These are phyloP conservation scores for Gnomoniopsis sp. DNA, from an alignment of 2,329 filamentous ascomycete species.

Conservation along the genomic window DNA sequence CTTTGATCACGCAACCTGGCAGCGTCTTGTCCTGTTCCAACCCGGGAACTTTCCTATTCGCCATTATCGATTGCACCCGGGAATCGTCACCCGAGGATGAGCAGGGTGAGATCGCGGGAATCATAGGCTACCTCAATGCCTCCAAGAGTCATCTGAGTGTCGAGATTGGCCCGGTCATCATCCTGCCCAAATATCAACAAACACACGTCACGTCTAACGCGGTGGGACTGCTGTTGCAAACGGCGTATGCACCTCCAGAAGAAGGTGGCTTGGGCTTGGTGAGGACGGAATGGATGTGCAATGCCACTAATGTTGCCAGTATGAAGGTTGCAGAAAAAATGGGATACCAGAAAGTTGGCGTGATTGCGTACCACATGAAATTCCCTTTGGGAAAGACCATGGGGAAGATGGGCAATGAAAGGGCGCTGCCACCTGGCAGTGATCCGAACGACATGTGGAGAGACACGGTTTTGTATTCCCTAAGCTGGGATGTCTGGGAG, in stretches of 20 bases:
- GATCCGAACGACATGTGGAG: constrained; percentile 25
- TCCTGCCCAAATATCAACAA: constrained; percentile 30
- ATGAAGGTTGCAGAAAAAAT: constrained; percentile 29
- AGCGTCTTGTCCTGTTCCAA: constrained; percentile 5
- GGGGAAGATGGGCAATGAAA: constrained; percentile 25
- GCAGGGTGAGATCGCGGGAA: constrained; percentile 28
- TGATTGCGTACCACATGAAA: constrained; percentile 28
- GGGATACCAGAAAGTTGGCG: constrained; percentile 30
- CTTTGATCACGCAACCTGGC: constrained; percentile 13
- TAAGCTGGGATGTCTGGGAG: constrained; percentile 30
- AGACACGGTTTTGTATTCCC: constrained; percentile 24
- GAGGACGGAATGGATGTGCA: constrained; percentile 32
- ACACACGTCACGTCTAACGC: constrained; percentile 33
- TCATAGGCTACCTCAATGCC: constrained; percentile 25
- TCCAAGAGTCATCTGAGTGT: constrained; percentile 20
- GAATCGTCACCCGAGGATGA: constrained; percentile 23
- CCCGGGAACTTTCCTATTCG: constrained; percentile 18
- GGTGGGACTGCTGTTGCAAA: constrained; percentile 30
- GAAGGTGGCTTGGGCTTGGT: constrained; percentile 24
- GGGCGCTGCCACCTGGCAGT: constrained; percentile 20
- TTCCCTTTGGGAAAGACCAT: constrained; percentile 22
- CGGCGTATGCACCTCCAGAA: constrained; percentile 20
- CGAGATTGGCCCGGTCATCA: constrained; percentile 33
- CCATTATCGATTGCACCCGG: constrained; percentile 29
- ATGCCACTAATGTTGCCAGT: constrained; percentile 24